Evolutionary conservation across 2,329 filamentous ascomycete species (phyloP).

Genomic region (Aureobasidium sp.): DNA sequence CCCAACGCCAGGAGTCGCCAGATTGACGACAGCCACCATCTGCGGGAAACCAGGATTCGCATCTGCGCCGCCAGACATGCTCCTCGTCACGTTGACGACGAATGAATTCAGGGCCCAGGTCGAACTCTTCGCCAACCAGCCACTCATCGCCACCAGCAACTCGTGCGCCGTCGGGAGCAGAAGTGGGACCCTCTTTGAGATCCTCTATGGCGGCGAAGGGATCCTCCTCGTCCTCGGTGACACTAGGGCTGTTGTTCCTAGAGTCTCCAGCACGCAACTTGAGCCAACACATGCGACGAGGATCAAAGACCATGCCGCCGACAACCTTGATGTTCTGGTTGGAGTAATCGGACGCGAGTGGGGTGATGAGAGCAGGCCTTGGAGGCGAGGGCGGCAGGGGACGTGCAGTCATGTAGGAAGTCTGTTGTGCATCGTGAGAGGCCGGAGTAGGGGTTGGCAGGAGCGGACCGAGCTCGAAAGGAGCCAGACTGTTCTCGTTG

Average conservation of each 20-base stretch:
- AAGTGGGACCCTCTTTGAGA: constrained; percentile 58
- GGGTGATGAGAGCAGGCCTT: constrained; percentile 78
- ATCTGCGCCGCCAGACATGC: constrained; percentile 80
- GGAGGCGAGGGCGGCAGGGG: constrained; percentile 33
- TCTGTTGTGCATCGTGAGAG: constrained; percentile 30
- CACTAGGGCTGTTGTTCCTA: constrained; percentile 35
- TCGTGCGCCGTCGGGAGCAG: constrained; percentile 16
- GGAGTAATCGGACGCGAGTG: constrained; percentile 59
- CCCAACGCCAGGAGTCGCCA: constrained; percentile 68
- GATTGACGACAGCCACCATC: constrained; percentile 46
- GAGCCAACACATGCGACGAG: constrained; percentile 94
- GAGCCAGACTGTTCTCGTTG: constrained; percentile 76
- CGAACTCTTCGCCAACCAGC: constrained; percentile 76
- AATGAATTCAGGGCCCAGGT: constrained; percentile 92
- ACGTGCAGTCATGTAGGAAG: constrained; percentile 24
- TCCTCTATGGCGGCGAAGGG: constrained; percentile 94
- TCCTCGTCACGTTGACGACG: constrained; percentile 85
- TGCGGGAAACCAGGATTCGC: constrained; percentile 71
- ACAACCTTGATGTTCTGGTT: constrained; percentile 85
- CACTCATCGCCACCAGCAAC: constrained; percentile 54
- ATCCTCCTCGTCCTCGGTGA: constrained; percentile 79
- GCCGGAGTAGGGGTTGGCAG: constrained; percentile 31
- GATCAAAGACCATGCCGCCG: constrained; percentile 98
- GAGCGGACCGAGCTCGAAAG: constrained; percentile 57
- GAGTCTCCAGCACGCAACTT: constrained; percentile 50